These are phyloP conservation scores for Drechslerella dactyloides DNA, from an alignment of 2,329 filamentous ascomycete genomes.

Conservation along the genomic window DNA sequence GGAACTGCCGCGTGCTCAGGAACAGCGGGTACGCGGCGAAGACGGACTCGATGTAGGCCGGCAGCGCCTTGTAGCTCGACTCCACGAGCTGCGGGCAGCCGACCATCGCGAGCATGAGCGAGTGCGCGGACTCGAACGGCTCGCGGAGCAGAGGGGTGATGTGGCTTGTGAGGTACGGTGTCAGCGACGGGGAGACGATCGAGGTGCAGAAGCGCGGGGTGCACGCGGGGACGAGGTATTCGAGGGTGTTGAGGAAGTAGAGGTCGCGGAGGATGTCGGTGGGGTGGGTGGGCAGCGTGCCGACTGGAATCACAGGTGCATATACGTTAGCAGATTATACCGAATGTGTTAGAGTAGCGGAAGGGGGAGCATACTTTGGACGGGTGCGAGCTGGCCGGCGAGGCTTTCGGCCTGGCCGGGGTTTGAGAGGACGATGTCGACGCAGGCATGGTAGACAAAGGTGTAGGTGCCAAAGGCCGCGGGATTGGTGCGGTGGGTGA, in stretches of 20 bases:
- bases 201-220: constrained; percentile 72
- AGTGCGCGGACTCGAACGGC: constrained; percentile 89
- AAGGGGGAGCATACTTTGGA: constrained; percentile 37
- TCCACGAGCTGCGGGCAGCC: constrained; percentile 78
- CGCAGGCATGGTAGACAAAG: constrained; percentile 80
- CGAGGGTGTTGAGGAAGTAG: constrained; percentile 85
- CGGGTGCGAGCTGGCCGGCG: constrained; percentile 59
- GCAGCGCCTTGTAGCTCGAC: constrained; percentile 73
- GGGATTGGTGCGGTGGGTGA: constrained; percentile 75
- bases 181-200: constrained; percentile 75
- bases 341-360: constrained; percentile 10
- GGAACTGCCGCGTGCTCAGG: constrained; percentile 83
- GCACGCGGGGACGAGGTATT: constrained; percentile 78
- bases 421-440: constrained; percentile 80
- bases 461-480: constrained; percentile 80
- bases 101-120: constrained; percentile 78
- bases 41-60: constrained; percentile 82
- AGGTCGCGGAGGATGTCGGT: constrained; percentile 77
- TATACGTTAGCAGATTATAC: constrained; percentile 60
- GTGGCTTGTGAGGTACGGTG: constrained; percentile 71
- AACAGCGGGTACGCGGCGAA: constrained; percentile 79
- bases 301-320: constrained; percentile 60
- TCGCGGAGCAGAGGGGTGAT: constrained; percentile 66
- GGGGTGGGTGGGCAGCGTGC: constrained; percentile 68
- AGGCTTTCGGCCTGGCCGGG: constrained; percentile 71